Conservation (phyloP, 768 basidiomycete genomes). For the Auriscalpium orientale region DNA sequence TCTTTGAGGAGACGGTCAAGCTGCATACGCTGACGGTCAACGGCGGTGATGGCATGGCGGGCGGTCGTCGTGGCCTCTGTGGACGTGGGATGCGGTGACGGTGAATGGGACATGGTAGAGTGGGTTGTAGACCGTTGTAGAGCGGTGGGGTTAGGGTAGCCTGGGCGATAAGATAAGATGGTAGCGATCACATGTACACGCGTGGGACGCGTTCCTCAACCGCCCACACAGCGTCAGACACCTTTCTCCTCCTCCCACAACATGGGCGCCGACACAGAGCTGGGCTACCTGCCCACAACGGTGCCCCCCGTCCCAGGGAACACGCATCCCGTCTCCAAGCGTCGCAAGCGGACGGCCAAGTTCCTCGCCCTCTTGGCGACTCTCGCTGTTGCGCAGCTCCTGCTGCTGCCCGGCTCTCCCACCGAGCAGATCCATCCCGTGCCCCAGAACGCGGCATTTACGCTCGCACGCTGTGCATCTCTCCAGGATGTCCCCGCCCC, state of each 20-base stretch:
- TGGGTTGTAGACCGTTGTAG: background rate
- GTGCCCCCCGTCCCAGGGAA: too few relatives aligned
- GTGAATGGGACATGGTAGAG: slow-evolving; percentile 21
- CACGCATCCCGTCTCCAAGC: too few relatives aligned
- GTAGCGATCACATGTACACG: too few relatives aligned
- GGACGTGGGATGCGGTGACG: slow-evolving; percentile 20
- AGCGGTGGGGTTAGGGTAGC: too few relatives aligned
- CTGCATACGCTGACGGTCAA: slow-evolving; percentile 52
- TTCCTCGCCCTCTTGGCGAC: background rate
- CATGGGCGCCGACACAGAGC: too few relatives aligned
- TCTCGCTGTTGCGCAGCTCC: background rate
- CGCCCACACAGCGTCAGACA: too few relatives aligned
- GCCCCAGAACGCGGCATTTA: background rate
- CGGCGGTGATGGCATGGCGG: slow-evolving; percentile 42
- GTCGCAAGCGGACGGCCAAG: background rate
- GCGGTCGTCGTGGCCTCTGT: slow-evolving; percentile 7
- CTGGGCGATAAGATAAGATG: too few relatives aligned
- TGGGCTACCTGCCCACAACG: too few relatives aligned
- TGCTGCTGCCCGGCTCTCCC: background rate
- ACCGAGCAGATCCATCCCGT: background rate
- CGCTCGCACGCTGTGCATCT: slow-evolving; percentile 30
- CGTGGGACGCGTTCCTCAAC: too few relatives aligned
- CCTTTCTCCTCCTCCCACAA: too few relatives aligned
- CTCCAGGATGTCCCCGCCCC: slow-evolving; percentile 36
- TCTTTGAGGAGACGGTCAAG: slow-evolving; percentile 88